phyloP scores from a whole-genome alignment of 345 rosid species.

The Eucalyptus erythrocorys region DNA sequence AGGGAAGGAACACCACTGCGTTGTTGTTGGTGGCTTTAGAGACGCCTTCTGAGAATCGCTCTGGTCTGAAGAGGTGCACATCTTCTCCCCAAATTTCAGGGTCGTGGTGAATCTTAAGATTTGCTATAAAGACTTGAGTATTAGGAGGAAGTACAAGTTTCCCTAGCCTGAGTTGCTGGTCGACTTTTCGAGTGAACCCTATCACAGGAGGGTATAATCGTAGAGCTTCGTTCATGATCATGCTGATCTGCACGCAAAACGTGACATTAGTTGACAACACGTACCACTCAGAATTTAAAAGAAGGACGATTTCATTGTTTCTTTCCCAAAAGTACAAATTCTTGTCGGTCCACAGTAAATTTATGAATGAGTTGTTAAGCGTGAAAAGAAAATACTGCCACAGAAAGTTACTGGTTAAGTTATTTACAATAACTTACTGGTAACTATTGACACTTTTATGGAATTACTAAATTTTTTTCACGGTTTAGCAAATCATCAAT shows the following conservation, averaged over 20 bases:
- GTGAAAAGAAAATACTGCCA: background rate
- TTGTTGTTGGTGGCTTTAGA: constrained; percentile 21
- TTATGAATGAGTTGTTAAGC: background rate
- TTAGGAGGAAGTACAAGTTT: background rate
- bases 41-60: constrained; percentile 7
- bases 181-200: background rate
- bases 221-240: constrained; percentile 14
- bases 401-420: background rate
- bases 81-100: background rate
- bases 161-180: background rate
- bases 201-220: constrained; percentile 18
- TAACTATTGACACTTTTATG: background rate
- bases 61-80: background rate
- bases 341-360: background rate
- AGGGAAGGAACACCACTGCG: constrained; percentile 8
- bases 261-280: background rate
- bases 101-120: background rate
- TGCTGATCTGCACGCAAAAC: background rate
- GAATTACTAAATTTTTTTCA: too few relatives aligned
- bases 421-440: background rate
- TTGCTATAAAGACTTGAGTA: background rate
- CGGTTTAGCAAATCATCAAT: background rate
- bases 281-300: background rate
- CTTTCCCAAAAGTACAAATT: background rate
- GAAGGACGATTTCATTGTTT: background rate